Conservation (phyloP, 345 rosid species). For the Boechera retrofracta region DNA sequence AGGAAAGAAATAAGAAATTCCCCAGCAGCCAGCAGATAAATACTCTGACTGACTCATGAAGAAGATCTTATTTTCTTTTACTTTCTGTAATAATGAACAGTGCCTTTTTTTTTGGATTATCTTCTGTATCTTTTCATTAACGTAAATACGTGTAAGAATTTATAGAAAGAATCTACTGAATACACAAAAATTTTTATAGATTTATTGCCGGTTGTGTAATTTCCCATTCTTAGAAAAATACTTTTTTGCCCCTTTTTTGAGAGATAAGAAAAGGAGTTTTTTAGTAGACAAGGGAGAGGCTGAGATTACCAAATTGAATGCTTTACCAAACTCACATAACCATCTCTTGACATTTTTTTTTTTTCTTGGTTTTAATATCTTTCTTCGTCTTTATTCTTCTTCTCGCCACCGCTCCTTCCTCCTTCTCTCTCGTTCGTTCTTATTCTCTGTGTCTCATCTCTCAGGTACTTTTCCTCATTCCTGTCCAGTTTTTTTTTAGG, state of each 20-base stretch:
- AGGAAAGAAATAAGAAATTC: background rate
- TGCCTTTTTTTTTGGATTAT: background rate
- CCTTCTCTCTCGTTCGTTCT: constrained; percentile 17
- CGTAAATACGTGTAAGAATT: constrained; percentile 14
- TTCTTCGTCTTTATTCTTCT: constrained; percentile 25
- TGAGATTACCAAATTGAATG: constrained; percentile 58
- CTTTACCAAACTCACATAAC: constrained; percentile 72
- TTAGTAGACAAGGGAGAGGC: constrained; percentile 36
- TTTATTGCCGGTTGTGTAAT: constrained; percentile 27
- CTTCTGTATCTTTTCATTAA: constrained; percentile 11
- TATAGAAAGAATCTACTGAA: constrained; percentile 7
- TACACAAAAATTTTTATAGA: constrained; percentile 1
- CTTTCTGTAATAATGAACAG: constrained; percentile 2
- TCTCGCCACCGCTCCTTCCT: constrained; percentile 40
- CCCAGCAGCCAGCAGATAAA: background rate
- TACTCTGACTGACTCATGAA: constrained; percentile 9
- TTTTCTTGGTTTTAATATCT: constrained; percentile 35
- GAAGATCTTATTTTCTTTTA: constrained; percentile 22
- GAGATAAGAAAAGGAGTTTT: constrained; percentile 47
- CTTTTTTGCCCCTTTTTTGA: constrained; percentile 9
- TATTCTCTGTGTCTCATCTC: constrained; percentile 1
- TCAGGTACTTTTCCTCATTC: constrained; percentile 37
- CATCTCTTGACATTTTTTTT: constrained; percentile 38
- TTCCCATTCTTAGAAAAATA: background rate
- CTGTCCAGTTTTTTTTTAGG: background rate